Base-by-base conservation (phyloP, 2,329 filamentous ascomycete genomes). In the Colletotrichum sidae region DNA sequence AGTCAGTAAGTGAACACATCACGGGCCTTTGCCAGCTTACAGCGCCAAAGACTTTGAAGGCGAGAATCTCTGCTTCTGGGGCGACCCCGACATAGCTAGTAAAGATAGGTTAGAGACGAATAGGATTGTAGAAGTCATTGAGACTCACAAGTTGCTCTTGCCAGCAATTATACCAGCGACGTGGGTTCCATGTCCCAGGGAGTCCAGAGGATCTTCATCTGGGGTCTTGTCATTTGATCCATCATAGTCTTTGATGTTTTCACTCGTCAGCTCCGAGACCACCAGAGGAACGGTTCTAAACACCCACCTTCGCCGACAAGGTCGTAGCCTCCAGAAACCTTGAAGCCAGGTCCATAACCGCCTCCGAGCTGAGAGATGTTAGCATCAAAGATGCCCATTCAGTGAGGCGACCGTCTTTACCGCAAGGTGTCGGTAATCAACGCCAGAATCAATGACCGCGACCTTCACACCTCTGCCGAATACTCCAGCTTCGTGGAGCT, bases 91-190 rank as follows among this genome's bases (percentile, higher is more conserved):
- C 25, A 33, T 70, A 71, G 5, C 68, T 71, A 11, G 2, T 2
- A 0, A 4, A 5, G 8, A 15, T 6, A 0, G 2, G 15, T 57
- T 7, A 41, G 9, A 12, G 13, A 10, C 7, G 8, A n/a, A 7
- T 6, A 2, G 15, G 15, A 10, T n/a, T n/a, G 3, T 7, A 11
- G 25, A 25, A 25, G 1, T 9, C 10, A 4, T 15, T 4, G 34
- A 25, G 9, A 60, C 53, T 55, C 8, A 69, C 67, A 60, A 60
- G 4, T 65, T 55, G 25, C 65, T 67, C 15, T 69, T 71, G 2
- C 70, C 71, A 13, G 69, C 72, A 34, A 73, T 68, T 13, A 74
- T 73, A 11, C 72, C 72, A 2, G 72, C 68, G 10, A 73, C 69
- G 37, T 73, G 72, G 3, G 70, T 72, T 7, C 72, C 72, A 15